Base-by-base conservation (phyloP, 192 early-diverging fungal genomes). In the Lunasporangiospora selenospora region DNA sequence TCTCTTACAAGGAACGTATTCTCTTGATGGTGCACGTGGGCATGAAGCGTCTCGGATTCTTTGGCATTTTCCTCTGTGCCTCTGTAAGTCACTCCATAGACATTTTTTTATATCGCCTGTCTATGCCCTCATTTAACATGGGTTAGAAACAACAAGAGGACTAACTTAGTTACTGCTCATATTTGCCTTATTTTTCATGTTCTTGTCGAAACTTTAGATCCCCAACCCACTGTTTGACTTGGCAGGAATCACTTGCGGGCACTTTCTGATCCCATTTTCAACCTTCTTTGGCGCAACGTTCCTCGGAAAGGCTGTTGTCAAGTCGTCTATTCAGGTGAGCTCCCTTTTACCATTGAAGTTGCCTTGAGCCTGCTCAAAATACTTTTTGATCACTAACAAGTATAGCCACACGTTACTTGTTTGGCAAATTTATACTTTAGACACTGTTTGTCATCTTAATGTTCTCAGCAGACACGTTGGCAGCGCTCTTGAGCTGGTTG, bases 161-260 rank as follows among this genome's bases (percentile, higher is more conserved):
- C n/a, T n/a, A n/a, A n/a, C n/a, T n/a, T n/a, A n/a, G n/a, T n/a
- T n/a, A n/a, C n/a, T n/a, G 6, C 27, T 44, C 36, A 32, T 47
- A 34, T 40, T 18, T 10, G 30, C 21, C 29, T 8, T 1, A 16
- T 11, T 15, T 43, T 24, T 26, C 9, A 37, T 21, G 24, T 34
- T 36, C 12, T 65, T 29, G n/a, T n/a, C n/a, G n/a, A n/a, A n/a
- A n/a, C 9, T 24, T 12, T 67, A 91, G 79, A 92, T 98, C 54
- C 96, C 96, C n/a, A 98, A 98, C 53, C 95, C 95, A 13, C 77
- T 98, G 39, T 98, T 98, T 77, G 96, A 98, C 60, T 82, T 98
- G 33, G 96, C 96, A 33, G 96, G 96, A 19, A 97, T 98, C 39
- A 88, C 95, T 6, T 97, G 95, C 64, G 96, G 96, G 0, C 91